Evolutionary conservation across 257 asterid species (phyloP), one percentile per base, ranked within the genome.

Genomic region (Solanum piurae): DNA sequence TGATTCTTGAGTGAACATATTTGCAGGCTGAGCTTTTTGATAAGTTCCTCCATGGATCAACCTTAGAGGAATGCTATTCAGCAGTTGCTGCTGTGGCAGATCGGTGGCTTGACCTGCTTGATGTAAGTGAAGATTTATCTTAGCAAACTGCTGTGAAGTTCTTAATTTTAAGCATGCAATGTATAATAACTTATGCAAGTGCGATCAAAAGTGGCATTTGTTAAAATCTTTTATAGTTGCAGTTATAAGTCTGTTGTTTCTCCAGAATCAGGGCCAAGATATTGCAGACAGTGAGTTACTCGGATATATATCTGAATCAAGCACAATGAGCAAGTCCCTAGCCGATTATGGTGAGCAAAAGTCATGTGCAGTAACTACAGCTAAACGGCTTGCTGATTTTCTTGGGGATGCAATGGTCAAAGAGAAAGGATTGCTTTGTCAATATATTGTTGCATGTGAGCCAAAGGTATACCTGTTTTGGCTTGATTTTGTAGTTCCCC

Each of bases 51-150:
- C 95, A 94, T 29, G 99, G 99, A 60, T 92, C 97, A 87, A 97
- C 98, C 46, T 69, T 97, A 74, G 98, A 94, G 91, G 99, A 94
- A 89, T 97, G 99, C 90, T 97, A 97, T 91, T 91, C 98, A 82
- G 94, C 95, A 62, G 99, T 97, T 87, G 99, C 99, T 89, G 88
- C 98, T 89, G 98, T 97, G 86, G 99, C 99, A 87, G 93, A 97
- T 88, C 94, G 96, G 76, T 97, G 99, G 99, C 99, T 97, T 88
- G 99, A 97, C 91, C 95, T 97, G 92, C 99, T 97, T 86, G 99
- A 97, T 90, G 99, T 97, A 92, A 21, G 99, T 40, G 73, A 44
- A n/a, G 23, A 42, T 23, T 86, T 49, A 18, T 49, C 42, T 31
- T 5, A 44, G 84, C 37, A 44, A 79, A 79, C 84, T 44, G 25